Conservation (phyloP, 108 stramenopile genomes). For the Skeletonema tropicum region DNA sequence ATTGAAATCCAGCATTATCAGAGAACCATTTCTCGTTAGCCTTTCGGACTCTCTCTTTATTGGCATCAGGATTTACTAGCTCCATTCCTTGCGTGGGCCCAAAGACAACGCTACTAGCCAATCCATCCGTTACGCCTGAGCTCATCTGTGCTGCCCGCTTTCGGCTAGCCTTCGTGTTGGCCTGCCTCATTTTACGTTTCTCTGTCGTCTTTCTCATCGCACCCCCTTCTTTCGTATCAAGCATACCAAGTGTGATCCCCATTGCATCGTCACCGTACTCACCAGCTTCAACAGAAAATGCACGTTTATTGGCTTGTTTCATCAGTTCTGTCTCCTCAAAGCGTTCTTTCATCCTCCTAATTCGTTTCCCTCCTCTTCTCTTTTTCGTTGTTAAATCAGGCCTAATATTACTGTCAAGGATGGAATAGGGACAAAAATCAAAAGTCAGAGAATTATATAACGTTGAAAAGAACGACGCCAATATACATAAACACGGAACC, state of each 20-base stretch:
- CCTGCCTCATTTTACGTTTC: conserved; percentile 78
- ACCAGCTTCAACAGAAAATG: conserved; percentile 77
- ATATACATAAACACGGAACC: neutral
- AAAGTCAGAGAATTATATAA: neutral
- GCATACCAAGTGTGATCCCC: conserved; percentile 89
- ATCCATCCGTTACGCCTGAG: conserved; percentile 66
- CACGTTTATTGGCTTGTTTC: conserved; percentile 90
- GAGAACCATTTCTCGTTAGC: conserved; percentile 94
- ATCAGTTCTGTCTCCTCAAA: conserved; percentile 95
- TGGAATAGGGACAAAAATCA: conserved; percentile 1
- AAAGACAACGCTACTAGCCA: conserved; percentile 87
- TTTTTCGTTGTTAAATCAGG: conserved; percentile 88
- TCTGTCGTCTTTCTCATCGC: conserved; percentile 71
- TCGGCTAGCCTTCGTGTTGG: conserved; percentile 78
- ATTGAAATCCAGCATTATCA: conserved; percentile 84
- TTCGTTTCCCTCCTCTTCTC: conserved; percentile 93
- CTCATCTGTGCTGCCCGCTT: conserved; percentile 66
- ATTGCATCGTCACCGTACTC: conserved; percentile 97
- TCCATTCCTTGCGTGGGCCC: conserved; percentile 88
- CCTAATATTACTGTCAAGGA: conserved; percentile 40
- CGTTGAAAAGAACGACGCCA: conserved; percentile 1
- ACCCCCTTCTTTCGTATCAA: conserved; percentile 79
- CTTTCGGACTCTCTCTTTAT: conserved; percentile 62
- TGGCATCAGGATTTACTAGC: conserved; percentile 88
- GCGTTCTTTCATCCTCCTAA: conserved; percentile 91